A percentile compares a stretch with the other conserved stretches of the same genome.
These are phyloP conservation scores for Nakazawaea holstii DNA, from an alignment of 805 yeast genomes.

Conservation along the genomic window DNA sequence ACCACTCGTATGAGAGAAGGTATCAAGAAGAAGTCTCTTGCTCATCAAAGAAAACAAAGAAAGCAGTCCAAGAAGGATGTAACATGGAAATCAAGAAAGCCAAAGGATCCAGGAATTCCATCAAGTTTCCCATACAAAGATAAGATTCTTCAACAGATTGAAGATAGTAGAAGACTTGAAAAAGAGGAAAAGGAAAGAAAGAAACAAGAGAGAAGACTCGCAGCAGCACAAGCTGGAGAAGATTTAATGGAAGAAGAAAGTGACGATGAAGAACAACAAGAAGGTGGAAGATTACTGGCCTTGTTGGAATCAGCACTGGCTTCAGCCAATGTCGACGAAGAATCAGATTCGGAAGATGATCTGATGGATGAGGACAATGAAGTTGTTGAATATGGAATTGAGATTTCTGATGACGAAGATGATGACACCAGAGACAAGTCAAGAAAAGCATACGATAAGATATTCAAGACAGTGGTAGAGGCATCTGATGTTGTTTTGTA, in stretches of 20 bases:
- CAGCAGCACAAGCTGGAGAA: conserved; percentile 23
- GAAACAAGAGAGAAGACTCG: conserved; percentile 28
- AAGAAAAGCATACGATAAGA: conserved; percentile 88
- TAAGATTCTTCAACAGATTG: conserved; percentile 67
- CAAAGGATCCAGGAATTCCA: conserved; percentile 94
- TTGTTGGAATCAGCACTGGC: conserved; percentile 83
- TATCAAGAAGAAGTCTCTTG: conserved; percentile 90
- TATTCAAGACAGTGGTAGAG: conserved; percentile 89
- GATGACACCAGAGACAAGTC: conserved; percentile 61
- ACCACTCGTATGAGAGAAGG: conserved; percentile 96
- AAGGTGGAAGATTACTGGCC: conserved; percentile 63
- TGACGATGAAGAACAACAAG: conserved; percentile 37
- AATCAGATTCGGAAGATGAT: conserved; percentile 25
- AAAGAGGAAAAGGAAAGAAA: conserved; percentile 30
- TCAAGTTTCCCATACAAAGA: conserved; percentile 93
- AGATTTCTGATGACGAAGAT: conserved; percentile 34
- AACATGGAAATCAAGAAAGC: conserved; percentile 84
- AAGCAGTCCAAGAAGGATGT: conserved; percentile 82
- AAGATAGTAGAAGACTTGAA: conserved; percentile 46
- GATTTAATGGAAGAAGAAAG: conserved; percentile 32
- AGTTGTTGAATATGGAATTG: conserved; percentile 43
- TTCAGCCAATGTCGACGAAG: conserved; percentile 59
- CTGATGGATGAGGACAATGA: conserved; percentile 43
- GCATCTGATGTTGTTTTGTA: conserved; percentile 87
- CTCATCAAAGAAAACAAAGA: conserved; percentile 80